Conservation (phyloP, 257 asterid genomes). For the Solanum peruvianum region DNA sequence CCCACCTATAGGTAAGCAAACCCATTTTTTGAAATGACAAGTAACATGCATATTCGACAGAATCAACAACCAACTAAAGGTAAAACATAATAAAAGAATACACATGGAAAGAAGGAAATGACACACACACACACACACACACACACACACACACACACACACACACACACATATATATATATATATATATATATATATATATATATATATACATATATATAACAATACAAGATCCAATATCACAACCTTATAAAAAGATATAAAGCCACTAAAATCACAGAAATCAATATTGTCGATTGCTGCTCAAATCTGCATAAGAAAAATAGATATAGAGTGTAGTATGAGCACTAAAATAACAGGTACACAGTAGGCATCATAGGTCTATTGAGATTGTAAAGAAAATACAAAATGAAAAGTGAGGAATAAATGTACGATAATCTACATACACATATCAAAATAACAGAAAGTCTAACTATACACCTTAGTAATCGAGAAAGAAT, state of each 20-base stretch:
- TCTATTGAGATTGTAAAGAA: background rate
- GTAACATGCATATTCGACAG: background rate
- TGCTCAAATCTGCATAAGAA: too few species aligned
- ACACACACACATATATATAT: too few species aligned
- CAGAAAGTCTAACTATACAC: background rate
- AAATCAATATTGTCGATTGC: too few species aligned
- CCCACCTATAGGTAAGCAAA: background rate
- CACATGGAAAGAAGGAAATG: background rate
- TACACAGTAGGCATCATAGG: too few species aligned
- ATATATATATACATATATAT: too few species aligned
- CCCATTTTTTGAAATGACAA: background rate
- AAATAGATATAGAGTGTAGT: background rate
- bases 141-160: too few species aligned
- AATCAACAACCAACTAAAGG: background rate
- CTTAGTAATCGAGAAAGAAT: background rate
- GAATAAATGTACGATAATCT: too few species aligned
- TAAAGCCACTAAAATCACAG: background rate
- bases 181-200: too few species aligned
- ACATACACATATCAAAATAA: background rate
- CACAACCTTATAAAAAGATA: background rate
- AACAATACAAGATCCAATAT: background rate
- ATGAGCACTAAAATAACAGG: background rate
- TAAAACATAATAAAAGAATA: background rate
- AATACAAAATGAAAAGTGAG: background rate
- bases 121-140: too few species aligned